Conservation (phyloP, 352 stramenopile species). For the Saprolegnia diclina region DNA sequence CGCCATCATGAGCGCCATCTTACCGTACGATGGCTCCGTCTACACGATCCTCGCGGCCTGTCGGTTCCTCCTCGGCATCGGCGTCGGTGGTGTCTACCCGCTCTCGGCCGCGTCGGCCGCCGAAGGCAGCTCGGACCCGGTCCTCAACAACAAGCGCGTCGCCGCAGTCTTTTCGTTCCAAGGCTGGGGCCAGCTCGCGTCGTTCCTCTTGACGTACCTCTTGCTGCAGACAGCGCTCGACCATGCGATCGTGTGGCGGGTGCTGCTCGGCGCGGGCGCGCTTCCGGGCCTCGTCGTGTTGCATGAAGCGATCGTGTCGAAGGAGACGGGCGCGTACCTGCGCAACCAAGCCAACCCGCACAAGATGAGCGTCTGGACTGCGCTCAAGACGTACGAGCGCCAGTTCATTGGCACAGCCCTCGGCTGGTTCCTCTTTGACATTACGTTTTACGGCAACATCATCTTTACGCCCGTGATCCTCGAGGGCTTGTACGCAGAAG, state of each 20-base stretch:
- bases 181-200: constrained; percentile 50
- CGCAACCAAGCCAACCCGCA: constrained; percentile 24
- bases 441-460: constrained; percentile 87
- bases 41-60: constrained; percentile 60
- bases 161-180: constrained; percentile 65
- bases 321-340: constrained; percentile 37
- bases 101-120: constrained; percentile 65
- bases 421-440: constrained; percentile 91
- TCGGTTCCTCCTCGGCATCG: constrained; percentile 67
- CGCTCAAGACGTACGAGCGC: neutral
- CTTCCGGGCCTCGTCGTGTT: constrained; percentile 59
- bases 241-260: constrained; percentile 40
- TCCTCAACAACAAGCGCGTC: constrained; percentile 60
- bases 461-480: constrained; percentile 84
- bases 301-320: constrained; percentile 42
- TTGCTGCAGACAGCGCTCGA: constrained; percentile 39
- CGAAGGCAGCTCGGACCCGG: constrained; percentile 42
- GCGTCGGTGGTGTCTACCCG: constrained; percentile 77
- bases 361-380: constrained; percentile 5
- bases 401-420: constrained; percentile 65
- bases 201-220: constrained; percentile 55
- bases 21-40: constrained; percentile 51
- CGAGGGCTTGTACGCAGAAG: constrained; percentile 56
- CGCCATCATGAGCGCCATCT: constrained; percentile 44
- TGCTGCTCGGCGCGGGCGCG: constrained; percentile 48